Evolutionary conservation across 169 alveolate genomes (phyloP), one percentile per base, ranked within the genome.

Genomic region (Cryptosporidium meleagridis): DNA sequence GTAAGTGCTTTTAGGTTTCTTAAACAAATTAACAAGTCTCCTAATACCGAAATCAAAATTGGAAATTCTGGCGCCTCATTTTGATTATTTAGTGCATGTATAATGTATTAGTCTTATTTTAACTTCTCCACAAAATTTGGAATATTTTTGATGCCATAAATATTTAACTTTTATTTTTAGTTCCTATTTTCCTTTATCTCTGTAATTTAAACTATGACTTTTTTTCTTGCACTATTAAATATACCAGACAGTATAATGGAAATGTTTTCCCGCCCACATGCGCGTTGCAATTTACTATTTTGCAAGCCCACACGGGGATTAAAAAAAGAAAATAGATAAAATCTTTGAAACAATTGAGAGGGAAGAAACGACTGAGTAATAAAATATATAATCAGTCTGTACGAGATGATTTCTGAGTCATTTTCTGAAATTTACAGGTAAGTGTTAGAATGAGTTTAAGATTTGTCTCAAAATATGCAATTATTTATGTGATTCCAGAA

Each of bases 361-460:
- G 35, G 35, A 53, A 23, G 67, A 26, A 55, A 5, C 35, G 6
- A 55, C 23, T 21, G 14, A 55, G 67, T 55, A 18, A 26, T 6
- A 8, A 10, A 55, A 9, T 23, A 55, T 55, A 23, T 35, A 65
- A 12, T 3, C 44, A 12, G 72, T 8, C 1, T 8, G 14, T 4
- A 65, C 26, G 71, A 55, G 21, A 59, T 59, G 86, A 62, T 80
- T 44, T 80, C 89, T 33, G 89, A 80, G 9, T 67, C 89, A 9
- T 80, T 80, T 29, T 80, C 89, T 41, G 89, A 80, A 44, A 80
- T 80, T 14, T 65, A 80, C 68, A 80, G 75, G 89, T 80, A 65
- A 80, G 89, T 31, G 35, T 61, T 18, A 16, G 51, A 39, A 35
- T 26, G 12, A 48, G 48, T 12, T 41, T 7, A 1, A 41, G 48